Percentiles rank a stretch among this genome's conserved stretches.
Evolutionary conservation across 768 basidiomycete species (phyloP).

Genomic region (Leucocoprinus leucothites): DNA sequence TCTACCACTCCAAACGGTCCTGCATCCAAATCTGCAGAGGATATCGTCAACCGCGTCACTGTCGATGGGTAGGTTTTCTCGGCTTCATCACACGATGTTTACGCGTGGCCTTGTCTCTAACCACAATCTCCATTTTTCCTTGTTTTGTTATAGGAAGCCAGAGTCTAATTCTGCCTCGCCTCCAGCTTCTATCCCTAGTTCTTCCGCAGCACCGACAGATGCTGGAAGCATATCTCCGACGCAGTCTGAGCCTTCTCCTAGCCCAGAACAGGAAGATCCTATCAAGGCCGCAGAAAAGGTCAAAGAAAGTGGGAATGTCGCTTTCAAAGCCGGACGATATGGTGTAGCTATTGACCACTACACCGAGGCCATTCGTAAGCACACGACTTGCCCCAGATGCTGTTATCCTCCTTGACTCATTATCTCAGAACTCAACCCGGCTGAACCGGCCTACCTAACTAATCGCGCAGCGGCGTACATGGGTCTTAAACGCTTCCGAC

Average conservation of each 20-base stretch:
- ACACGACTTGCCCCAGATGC: neutral
- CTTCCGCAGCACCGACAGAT: neutral
- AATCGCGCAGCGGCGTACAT: slow-evolving; percentile 89
- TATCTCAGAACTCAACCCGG: slow-evolving; percentile 49
- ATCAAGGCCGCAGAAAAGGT: slow-evolving; percentile 52
- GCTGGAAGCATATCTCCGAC: neutral
- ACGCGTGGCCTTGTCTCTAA: neutral
- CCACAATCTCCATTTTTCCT: neutral
- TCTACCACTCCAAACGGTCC: neutral
- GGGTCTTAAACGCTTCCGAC: slow-evolving; percentile 71
- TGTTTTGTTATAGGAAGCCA: neutral
- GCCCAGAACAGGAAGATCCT: slow-evolving; percentile 30
- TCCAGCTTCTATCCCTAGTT: neutral
- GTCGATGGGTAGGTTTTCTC: neutral
- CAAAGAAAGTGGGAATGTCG: slow-evolving; percentile 74
- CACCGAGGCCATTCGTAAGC: slow-evolving; percentile 67
- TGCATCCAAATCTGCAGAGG: neutral
- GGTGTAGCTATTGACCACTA: slow-evolving; percentile 71
- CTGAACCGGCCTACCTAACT: slow-evolving; percentile 74
- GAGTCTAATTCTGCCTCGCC: neutral
- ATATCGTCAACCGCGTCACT: neutral
- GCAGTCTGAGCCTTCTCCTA: neutral
- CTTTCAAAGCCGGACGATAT: slow-evolving; percentile 68
- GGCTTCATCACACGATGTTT: neutral
- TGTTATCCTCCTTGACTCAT: neutral